Base-by-base conservation (phyloP, 495 filamentous ascomycete species). In the Neurospora sp. region DNA sequence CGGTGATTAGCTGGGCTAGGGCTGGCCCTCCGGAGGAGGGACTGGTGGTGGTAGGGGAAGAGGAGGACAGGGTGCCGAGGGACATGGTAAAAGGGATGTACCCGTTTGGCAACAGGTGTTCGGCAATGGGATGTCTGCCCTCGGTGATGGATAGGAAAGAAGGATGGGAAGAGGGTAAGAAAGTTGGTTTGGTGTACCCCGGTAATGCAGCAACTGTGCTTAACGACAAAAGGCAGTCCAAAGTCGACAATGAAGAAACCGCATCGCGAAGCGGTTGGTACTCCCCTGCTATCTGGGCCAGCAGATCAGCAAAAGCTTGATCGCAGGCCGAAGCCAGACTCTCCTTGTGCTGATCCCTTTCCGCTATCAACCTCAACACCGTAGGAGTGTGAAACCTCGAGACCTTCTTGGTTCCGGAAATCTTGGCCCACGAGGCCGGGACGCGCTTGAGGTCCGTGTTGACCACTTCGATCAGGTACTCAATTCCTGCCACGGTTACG, bases 341-440 rank as follows among this genome's bases (percentile, higher is more conserved):
- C 79, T 99, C 96, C 79, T 93, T 97, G 82, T 97, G 92, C 77
- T 98, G 96, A 79, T 99, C 96, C 37, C 96, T 88, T 82, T 98
- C 93, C 37, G 90, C 91, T 38, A 97, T 87, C 69, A 97, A 84
- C 68, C 87, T 86, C 40, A 94, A 86, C 27, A 98, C 94, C 73
- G 94, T 90, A 8, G 96, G 96, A 0, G 96, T 95, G 83, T 99
- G 96, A 82, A 97, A 99, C 70, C 96, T 90, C 3, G 92, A 94
- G 10, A 96, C 82, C 73, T 92, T 94, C 81, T 98, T 98, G 5
- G 96, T 99, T 71, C 94, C 95, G 73, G 89, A 94, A 75, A 97
- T 92, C 82, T 98, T 98, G 44, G 87, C 84, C 96, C 96, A 99
- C 4, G 91, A 94, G 65, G 96, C 95, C 8, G 96, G 96, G 10